Conservation (phyloP, 306 rosid species). For the Medicago ruthenica region DNA sequence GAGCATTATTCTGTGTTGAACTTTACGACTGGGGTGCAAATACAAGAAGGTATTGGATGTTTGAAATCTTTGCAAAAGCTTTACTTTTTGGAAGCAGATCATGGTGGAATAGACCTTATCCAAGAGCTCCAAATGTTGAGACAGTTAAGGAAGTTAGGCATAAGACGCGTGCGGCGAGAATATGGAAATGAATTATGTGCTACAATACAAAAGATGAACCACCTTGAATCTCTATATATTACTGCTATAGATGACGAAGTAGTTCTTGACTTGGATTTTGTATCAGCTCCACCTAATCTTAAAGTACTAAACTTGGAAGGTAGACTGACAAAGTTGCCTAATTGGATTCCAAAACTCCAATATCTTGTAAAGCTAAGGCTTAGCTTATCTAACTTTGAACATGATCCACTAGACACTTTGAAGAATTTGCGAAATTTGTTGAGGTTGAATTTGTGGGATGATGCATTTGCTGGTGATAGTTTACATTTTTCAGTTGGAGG, state of each 20-base stretch:
- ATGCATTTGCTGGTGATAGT: conserved; percentile 40
- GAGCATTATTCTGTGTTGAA: not conserved
- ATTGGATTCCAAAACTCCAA: conserved; percentile 31
- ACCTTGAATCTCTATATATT: conserved; percentile 20
- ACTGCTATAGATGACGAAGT: not conserved
- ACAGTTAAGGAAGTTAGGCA: conserved; percentile 22
- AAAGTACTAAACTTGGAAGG: not conserved
- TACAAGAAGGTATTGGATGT: not conserved
- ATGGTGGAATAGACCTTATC: conserved; percentile 6
- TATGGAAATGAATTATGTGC: not conserved
- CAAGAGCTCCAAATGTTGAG: conserved; percentile 11
- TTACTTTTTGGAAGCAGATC: conserved; percentile 13
- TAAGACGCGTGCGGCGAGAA: not conserved
- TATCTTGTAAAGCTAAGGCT: conserved; percentile 19
- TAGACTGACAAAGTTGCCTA: conserved; percentile 4
- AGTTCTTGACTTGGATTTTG: conserved; percentile 19
- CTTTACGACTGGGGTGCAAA: not conserved
- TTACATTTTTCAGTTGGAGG: conserved; percentile 40
- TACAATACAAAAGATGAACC: conserved; percentile 1
- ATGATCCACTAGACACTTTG: conserved; percentile 31
- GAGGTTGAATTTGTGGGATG: not conserved
- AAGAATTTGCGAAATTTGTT: conserved; percentile 24
- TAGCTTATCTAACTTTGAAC: not conserved
- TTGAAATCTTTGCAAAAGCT: conserved; percentile 5
- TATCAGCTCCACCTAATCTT: conserved; percentile 4